These are phyloP conservation scores for Tothia fuscella DNA, from an alignment of 2,329 filamentous ascomycete genomes.

Conservation along the genomic window DNA sequence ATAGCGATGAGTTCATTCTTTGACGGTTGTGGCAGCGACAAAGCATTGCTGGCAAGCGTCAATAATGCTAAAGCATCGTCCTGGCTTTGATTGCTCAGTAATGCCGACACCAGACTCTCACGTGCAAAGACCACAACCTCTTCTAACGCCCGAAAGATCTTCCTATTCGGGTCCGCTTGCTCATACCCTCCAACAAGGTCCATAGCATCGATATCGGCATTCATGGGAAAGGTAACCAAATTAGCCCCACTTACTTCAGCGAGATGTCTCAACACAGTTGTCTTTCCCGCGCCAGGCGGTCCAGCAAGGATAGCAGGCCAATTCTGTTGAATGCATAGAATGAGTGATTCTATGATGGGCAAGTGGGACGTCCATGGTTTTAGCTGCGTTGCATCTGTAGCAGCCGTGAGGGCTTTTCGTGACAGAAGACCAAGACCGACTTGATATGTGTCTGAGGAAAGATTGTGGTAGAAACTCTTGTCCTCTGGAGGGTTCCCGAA, in stretches of 20 bases:
- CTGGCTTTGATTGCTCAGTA: background rate
- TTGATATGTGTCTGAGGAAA: constrained; percentile 56
- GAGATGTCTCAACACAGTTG: constrained; percentile 63
- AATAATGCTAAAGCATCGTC: background rate
- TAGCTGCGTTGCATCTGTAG: constrained; percentile 23
- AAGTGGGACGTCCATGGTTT: constrained; percentile 37
- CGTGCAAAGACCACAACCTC: background rate
- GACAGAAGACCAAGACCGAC: constrained; percentile 62
- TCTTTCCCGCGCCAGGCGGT: constrained; percentile 77
- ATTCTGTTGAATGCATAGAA: constrained; percentile 74
- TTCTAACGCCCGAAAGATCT: constrained; percentile 21
- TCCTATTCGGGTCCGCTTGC: constrained; percentile 72
- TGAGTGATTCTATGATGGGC: constrained; percentile 67
- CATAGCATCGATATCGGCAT: constrained; percentile 92
- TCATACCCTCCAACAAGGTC: constrained; percentile 96
- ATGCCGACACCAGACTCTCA: background rate
- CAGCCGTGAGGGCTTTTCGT: constrained; percentile 14
- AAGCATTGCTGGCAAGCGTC: background rate
- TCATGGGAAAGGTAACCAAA: constrained; percentile 75
- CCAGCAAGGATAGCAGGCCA: constrained; percentile 87
- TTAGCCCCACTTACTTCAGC: constrained; percentile 67
- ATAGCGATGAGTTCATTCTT: background rate
- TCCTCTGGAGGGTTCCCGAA: constrained; percentile 39
- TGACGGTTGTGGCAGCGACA: constrained; percentile 1
- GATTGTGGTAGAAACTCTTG: constrained; percentile 57